These are phyloP conservation scores for Neurospora sp. DNA, from an alignment of 495 filamentous ascomycete species.

Conservation along the genomic window DNA sequence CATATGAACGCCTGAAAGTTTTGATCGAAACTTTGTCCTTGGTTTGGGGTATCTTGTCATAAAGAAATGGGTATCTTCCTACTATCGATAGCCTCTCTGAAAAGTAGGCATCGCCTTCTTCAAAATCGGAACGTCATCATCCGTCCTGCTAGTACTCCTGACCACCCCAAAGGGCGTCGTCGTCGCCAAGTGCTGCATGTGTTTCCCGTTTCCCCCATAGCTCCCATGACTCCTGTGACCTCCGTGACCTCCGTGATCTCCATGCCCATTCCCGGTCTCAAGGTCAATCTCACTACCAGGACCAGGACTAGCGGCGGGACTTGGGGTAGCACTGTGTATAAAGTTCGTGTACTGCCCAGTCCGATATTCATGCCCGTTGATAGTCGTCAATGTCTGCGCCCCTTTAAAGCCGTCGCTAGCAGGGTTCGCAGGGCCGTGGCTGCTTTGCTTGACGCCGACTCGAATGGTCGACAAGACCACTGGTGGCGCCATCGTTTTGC, in stretches of 20 bases:
- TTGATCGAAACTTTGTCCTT: not conserved
- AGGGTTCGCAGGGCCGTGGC: not conserved
- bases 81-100: not conserved
- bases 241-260: not conserved
- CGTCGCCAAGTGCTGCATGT: not conserved
- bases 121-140: not conserved
- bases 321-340: not conserved
- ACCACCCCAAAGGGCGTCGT: not conserved
- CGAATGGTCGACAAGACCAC: not conserved
- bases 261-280: not conserved
- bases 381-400: not conserved
- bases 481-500: not conserved
- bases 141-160: not conserved
- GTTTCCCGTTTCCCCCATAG: not conserved
- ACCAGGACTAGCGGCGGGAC: not conserved
- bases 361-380: not conserved
- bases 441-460: not conserved
- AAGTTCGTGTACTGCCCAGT: not conserved
- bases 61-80: not conserved
- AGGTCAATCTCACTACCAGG: not conserved
- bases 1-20: not conserved
- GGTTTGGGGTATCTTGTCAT: not conserved
- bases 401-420: not conserved
- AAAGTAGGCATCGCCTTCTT: not conserved
- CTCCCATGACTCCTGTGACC: not conserved